A percentile compares a stretch with the other conserved stretches of the same genome.
phyloP scores from a whole-genome alignment of 75 land plant genomes.

The Sequoia sempervirens region DNA sequence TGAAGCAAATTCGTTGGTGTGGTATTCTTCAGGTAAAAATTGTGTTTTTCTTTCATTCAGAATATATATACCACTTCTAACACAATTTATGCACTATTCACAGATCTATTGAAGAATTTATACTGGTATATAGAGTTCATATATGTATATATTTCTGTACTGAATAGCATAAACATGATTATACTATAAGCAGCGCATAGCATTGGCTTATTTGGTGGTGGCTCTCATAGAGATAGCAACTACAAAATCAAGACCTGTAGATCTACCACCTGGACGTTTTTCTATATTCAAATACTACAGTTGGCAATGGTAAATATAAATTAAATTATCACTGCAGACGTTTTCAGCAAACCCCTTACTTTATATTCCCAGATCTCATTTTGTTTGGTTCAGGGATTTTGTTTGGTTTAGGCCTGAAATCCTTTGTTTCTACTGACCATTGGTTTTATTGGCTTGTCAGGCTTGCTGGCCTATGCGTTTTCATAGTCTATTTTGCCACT shows the following conservation, averaged over 20 bases:
- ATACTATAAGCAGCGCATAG: conserved; percentile 50
- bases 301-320: conserved; percentile 50
- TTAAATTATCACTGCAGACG: not conserved
- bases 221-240: conserved; percentile 49
- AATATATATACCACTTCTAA: too few species aligned
- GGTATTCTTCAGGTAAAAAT: conserved; percentile 65
- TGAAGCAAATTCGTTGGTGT: conserved; percentile 66
- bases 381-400: too few species aligned
- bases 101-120: too few species aligned
- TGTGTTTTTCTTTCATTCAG: not conserved
- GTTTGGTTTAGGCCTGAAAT: not conserved
- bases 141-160: not conserved
- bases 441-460: conserved; percentile 5
- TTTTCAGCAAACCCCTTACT: too few species aligned
- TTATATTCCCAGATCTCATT: too few species aligned
- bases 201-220: conserved; percentile 54
- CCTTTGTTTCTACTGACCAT: not conserved
- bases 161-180: not conserved
- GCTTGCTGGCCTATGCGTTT: conserved; percentile 29
- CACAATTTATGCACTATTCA: too few species aligned
- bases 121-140: not conserved
- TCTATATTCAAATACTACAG: conserved; percentile 46
- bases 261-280: conserved; percentile 17
- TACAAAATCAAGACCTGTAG: not conserved
- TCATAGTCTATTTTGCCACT: conserved; percentile 48